Percentiles rank a stretch among this genome's conserved stretches.
phyloP scores from a whole-genome alignment of 495 filamentous ascomycete species.

The Hypoxylon fragiforme region DNA sequence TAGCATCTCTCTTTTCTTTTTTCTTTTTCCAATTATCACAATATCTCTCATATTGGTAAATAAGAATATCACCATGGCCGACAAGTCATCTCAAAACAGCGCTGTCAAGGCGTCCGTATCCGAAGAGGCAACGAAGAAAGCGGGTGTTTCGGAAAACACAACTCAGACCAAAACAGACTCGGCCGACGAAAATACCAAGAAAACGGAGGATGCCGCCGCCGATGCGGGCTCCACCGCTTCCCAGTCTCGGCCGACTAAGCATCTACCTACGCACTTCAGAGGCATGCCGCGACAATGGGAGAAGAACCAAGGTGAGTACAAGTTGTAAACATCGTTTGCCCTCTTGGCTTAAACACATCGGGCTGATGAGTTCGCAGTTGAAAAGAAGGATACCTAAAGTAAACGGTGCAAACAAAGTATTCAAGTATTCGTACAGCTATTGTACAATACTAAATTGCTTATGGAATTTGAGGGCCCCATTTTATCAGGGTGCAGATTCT shows the following conservation, averaged over 20 bases:
- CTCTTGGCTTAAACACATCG: background rate
- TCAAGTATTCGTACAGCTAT: too few relatives aligned
- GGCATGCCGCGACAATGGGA: conserved; percentile 41
- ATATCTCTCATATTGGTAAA: too few relatives aligned
- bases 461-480: too few relatives aligned
- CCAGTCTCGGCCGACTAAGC: conserved; percentile 8
- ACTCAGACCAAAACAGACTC: conserved; percentile 10
- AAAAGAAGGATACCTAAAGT: conserved; percentile 33
- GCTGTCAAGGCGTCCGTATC: conserved; percentile 10
- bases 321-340: background rate
- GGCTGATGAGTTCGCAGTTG: conserved; percentile 18
- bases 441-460: too few relatives aligned
- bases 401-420: too few relatives aligned
- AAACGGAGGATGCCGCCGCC: conserved; percentile 23
- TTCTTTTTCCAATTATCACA: background rate
- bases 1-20: too few relatives aligned
- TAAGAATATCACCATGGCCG: conserved; percentile 19
- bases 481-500: too few relatives aligned
- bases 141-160: conserved; percentile 3
- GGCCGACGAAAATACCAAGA: conserved; percentile 28
- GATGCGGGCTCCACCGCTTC: conserved; percentile 16
- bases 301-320: conserved; percentile 36
- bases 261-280: conserved; percentile 29
- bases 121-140: conserved; percentile 13
- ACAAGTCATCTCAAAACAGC: conserved; percentile 16